These are phyloP conservation scores for Picea glauca DNA, from an alignment of 75 land plant genomes.

Conservation along the genomic window DNA sequence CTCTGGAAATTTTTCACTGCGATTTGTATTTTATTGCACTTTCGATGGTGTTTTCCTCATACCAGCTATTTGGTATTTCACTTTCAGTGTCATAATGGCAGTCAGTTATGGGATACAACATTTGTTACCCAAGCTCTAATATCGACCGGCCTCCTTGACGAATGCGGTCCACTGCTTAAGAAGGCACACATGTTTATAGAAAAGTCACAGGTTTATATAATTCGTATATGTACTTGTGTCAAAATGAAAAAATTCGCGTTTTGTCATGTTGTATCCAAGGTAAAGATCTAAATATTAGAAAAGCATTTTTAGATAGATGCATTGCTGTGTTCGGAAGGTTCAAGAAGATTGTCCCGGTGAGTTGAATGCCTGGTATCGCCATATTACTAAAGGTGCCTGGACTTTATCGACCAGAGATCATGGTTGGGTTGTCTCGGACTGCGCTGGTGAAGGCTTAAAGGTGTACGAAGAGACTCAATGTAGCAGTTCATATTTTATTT, in stretches of 20 bases:
- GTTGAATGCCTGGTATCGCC: slow-evolving; percentile 68
- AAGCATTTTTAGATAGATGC: background rate
- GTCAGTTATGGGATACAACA: slow-evolving; percentile 89
- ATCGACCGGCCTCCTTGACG: slow-evolving; percentile 58
- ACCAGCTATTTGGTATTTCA: background rate
- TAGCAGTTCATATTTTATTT: background rate
- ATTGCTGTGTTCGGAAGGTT: slow-evolving; percentile 45
- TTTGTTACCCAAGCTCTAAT: slow-evolving; percentile 78
- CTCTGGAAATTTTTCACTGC: background rate
- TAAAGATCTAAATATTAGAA: no score
- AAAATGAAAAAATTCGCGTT: background rate
- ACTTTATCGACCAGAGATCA: slow-evolving; percentile 92
- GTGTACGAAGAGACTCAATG: slow-evolving; percentile 17
- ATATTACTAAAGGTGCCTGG: slow-evolving; percentile 91
- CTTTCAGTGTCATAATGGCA: slow-evolving; percentile 77
- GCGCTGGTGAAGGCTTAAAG: slow-evolving; percentile 84
- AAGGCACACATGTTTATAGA: slow-evolving; percentile 72
- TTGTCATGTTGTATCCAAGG: background rate
- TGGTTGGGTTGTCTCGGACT: slow-evolving; percentile 94
- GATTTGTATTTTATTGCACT: background rate
- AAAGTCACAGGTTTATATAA: slow-evolving; percentile 54
- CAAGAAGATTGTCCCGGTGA: slow-evolving; percentile 75
- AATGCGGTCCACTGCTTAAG: slow-evolving; percentile 51
- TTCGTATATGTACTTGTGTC: background rate
- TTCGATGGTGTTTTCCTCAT: background rate